Percentiles rank a stretch among this genome's conserved stretches.
Evolutionary conservation across 202 grass and related monocot species (phyloP).

Genomic region (Schoenoplectus tabernaemontani): DNA sequence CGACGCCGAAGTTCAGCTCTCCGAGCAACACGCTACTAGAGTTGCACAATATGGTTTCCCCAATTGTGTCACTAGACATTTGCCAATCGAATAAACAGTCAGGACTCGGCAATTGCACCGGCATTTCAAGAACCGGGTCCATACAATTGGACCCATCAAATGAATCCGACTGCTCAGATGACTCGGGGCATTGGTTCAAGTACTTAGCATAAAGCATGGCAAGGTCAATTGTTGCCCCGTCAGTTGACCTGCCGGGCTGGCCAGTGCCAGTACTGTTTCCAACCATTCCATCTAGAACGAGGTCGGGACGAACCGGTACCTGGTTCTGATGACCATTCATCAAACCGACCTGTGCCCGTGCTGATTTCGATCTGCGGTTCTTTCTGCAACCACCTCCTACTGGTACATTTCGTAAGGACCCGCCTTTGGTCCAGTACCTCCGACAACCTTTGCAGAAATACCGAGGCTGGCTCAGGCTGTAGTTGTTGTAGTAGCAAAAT

Average conservation of each 20-base stretch:
- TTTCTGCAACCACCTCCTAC: slow-evolving; percentile 75
- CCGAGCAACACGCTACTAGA: slow-evolving; percentile 34
- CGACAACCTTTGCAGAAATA: slow-evolving; percentile 97
- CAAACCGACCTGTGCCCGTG: neutral
- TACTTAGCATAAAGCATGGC: slow-evolving; percentile 83
- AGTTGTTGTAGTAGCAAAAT: slow-evolving; percentile 99
- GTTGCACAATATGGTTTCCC: slow-evolving; percentile 35
- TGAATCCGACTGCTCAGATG: slow-evolving; percentile 38
- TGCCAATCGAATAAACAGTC: slow-evolving; percentile 51
- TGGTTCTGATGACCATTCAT: slow-evolving; percentile 20
- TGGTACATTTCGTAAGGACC: slow-evolving; percentile 80
- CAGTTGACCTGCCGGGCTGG: slow-evolving; percentile 11
- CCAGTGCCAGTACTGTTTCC: slow-evolving; percentile 12
- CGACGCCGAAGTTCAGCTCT: slow-evolving; percentile 47
- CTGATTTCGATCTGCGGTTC: slow-evolving; percentile 49
- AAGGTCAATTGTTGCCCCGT: slow-evolving; percentile 63
- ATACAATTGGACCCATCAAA: slow-evolving; percentile 43
- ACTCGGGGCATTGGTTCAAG: slow-evolving; percentile 35
- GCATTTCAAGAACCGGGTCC: slow-evolving; percentile 22
- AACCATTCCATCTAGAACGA: slow-evolving; percentile 59
- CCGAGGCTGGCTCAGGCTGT: slow-evolving; percentile 89
- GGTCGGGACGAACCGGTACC: slow-evolving; percentile 50
- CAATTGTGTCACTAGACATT: slow-evolving; percentile 27
- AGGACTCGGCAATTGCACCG: slow-evolving; percentile 27
- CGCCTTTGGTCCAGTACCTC: slow-evolving; percentile 91